Evolutionary conservation across 768 basidiomycete genomes (phyloP).

Genomic region (Phlebiopsis flavidoalba): DNA sequence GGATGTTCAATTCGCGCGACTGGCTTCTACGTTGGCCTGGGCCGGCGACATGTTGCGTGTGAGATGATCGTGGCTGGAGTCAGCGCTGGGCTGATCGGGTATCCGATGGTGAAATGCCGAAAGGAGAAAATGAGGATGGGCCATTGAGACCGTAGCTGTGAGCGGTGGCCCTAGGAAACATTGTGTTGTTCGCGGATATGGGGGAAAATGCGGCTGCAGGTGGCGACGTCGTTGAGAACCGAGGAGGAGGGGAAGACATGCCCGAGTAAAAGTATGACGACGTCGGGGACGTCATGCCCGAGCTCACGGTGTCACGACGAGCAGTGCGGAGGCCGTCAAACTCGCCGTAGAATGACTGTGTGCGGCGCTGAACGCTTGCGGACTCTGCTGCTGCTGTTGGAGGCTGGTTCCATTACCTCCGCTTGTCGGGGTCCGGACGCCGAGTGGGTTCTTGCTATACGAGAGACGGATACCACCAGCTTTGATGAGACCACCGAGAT

Average conservation of each 20-base stretch:
- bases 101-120: constrained; percentile 30
- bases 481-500: constrained; percentile 88
- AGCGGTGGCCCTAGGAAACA: constrained; percentile 21
- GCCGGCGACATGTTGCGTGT: constrained; percentile 20
- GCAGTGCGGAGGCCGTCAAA: constrained; percentile 18
- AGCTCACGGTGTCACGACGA: constrained; percentile 20
- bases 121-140: constrained; percentile 29
- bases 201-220: constrained; percentile 22
- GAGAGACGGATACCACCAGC: constrained; percentile 94
- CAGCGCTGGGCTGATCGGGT: constrained; percentile 27
- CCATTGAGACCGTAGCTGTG: constrained; percentile 21
- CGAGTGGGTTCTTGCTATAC: constrained; percentile 98
- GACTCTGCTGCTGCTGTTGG: constrained; percentile 19
- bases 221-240: constrained; percentile 28
- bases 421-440: constrained; percentile 77
- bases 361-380: constrained; percentile 6
- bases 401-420: constrained; percentile 15
- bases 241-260: constrained; percentile 30
- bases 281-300: constrained; percentile 26
- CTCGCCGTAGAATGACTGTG: constrained; percentile 14
- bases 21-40: constrained; percentile 38
- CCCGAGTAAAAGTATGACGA: constrained; percentile 27
- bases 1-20: constrained; percentile 36
- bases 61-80: constrained; percentile 21
- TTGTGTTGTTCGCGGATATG: constrained; percentile 12